phyloP scores from a whole-genome alignment of 306 rosid species.

The Cicer pinnatifidum region DNA sequence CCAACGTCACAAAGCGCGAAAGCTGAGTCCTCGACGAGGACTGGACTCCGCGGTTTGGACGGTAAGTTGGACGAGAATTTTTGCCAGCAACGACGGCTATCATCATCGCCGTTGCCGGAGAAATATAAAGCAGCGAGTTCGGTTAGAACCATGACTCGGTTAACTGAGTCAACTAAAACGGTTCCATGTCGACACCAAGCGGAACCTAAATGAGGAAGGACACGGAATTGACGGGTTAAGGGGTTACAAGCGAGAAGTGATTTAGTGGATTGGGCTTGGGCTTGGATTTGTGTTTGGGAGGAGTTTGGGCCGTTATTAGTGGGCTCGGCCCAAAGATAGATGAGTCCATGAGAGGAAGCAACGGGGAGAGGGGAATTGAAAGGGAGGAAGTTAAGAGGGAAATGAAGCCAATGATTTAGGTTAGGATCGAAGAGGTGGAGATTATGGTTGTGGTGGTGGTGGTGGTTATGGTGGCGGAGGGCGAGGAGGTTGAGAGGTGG shows the following conservation, averaged over 20 bases:
- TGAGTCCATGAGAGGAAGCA: conserved; percentile 80
- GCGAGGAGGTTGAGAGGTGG: conserved; percentile 70
- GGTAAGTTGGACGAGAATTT: conserved; percentile 84
- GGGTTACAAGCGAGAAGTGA: conserved; percentile 83
- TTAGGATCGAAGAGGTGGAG: conserved; percentile 75
- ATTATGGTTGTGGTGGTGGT: conserved; percentile 38
- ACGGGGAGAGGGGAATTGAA: conserved; percentile 77
- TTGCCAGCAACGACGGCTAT: conserved; percentile 51
- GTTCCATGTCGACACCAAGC: conserved; percentile 96
- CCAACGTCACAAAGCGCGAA: conserved; percentile 90
- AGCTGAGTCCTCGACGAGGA: conserved; percentile 64
- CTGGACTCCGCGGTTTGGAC: conserved; percentile 86
- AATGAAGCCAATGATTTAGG: conserved; percentile 59
- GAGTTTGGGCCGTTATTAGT: neutral
- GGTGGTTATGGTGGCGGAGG: conserved; percentile 61
- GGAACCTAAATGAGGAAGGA: conserved; percentile 83
- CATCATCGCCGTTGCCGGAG: conserved; percentile 35
- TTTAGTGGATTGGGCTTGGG: conserved; percentile 48
- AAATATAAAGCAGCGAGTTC: conserved; percentile 85
- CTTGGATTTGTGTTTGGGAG: conserved; percentile 31
- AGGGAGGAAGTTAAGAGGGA: conserved; percentile 79
- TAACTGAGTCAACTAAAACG: conserved; percentile 71
- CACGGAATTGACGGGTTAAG: conserved; percentile 66
- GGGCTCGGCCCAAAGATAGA: conserved; percentile 84
- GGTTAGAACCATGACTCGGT: conserved; percentile 78